Evolutionary conservation across 2,329 filamentous ascomycete genomes (phyloP).

Genomic region (Fusarium secorum): DNA sequence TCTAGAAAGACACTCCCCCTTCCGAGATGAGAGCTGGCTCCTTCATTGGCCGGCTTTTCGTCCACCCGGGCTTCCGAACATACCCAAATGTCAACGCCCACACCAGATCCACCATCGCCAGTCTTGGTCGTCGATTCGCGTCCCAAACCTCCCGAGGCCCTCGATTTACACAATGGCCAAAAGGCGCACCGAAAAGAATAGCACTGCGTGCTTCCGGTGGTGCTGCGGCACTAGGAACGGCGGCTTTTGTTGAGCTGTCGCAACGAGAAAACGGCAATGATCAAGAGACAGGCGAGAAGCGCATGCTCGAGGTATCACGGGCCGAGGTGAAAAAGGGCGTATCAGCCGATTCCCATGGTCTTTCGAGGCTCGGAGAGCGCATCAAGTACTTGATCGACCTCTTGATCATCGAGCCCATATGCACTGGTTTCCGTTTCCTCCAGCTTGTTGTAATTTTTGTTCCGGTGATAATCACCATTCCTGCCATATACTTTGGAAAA

Average conservation of each 20-base stretch:
- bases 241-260: slow-evolving; percentile 65
- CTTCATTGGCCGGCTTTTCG: slow-evolving; percentile 54
- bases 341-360: slow-evolving; percentile 65
- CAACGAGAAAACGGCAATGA: slow-evolving; percentile 60
- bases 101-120: slow-evolving; percentile 7
- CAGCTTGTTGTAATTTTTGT: slow-evolving; percentile 90
- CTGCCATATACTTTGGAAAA: slow-evolving; percentile 79
- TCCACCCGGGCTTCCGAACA: slow-evolving; percentile 48
- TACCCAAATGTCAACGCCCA: slow-evolving; percentile 30
- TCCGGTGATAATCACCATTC: slow-evolving; percentile 83
- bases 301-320: slow-evolving; percentile 85
- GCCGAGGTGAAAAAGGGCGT: slow-evolving; percentile 78
- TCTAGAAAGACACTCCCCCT: slow-evolving; percentile 23
- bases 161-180: slow-evolving; percentile 41
- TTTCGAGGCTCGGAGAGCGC: slow-evolving; percentile 65
- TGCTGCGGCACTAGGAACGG: slow-evolving; percentile 59
- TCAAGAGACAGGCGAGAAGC: slow-evolving; percentile 75
- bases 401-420: slow-evolving; percentile 84
- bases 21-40: slow-evolving; percentile 57
- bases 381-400: slow-evolving; percentile 73
- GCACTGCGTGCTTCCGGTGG: slow-evolving; percentile 52
- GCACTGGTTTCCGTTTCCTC: slow-evolving; percentile 86
- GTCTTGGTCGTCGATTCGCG: slow-evolving; percentile 33
- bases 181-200: slow-evolving; percentile 34
- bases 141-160: slow-evolving; percentile 39